Percentiles rank a stretch among this genome's conserved stretches.
These are phyloP conservation scores for Hyaloperonospora brassicae DNA, from an alignment of 352 stramenopile species.

Conservation along the genomic window DNA sequence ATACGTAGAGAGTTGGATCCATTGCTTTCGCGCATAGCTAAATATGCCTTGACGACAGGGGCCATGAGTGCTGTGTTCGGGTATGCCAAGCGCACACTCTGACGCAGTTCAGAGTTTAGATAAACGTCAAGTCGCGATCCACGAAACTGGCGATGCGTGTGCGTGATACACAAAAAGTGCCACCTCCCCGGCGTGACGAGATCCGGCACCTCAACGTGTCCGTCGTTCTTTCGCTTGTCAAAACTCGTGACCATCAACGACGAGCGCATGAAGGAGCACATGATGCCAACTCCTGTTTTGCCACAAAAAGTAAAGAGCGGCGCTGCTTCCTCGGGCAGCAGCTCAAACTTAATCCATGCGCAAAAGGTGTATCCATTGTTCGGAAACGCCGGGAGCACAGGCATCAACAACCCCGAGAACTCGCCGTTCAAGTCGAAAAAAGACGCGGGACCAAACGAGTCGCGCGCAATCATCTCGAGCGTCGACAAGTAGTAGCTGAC, in stretches of 20 bases:
- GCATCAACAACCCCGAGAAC: slow-evolving; percentile 62
- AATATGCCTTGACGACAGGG: slow-evolving; percentile 67
- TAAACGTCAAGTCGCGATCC: slow-evolving; percentile 80
- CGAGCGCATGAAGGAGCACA: slow-evolving; percentile 67
- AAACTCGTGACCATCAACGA: slow-evolving; percentile 76
- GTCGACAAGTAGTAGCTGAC: slow-evolving; percentile 76
- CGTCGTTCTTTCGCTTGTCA: slow-evolving; percentile 83
- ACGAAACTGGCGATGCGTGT: slow-evolving; percentile 79
- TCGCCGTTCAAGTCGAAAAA: slow-evolving; percentile 81
- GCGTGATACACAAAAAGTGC: slow-evolving; percentile 78
- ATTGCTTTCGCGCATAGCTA: slow-evolving; percentile 73
- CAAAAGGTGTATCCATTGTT: slow-evolving; percentile 81
- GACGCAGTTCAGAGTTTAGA: slow-evolving; percentile 60
- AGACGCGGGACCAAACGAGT: slow-evolving; percentile 71
- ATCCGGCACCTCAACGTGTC: slow-evolving; percentile 64
- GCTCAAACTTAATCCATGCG: slow-evolving; percentile 81
- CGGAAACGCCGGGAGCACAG: slow-evolving; percentile 62
- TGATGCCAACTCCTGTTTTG: slow-evolving; percentile 69
- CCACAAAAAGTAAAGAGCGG: slow-evolving; percentile 77
- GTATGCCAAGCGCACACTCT: slow-evolving; percentile 70
- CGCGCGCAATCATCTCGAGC: slow-evolving; percentile 79
- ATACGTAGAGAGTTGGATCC: slow-evolving; percentile 47
- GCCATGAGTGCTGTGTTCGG: slow-evolving; percentile 70
- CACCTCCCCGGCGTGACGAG: slow-evolving; percentile 57
- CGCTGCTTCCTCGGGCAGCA: slow-evolving; percentile 52